These are phyloP conservation scores for Nannizzia gypsea DNA, from an alignment of 2,329 filamentous ascomycete genomes.

Conservation along the genomic window DNA sequence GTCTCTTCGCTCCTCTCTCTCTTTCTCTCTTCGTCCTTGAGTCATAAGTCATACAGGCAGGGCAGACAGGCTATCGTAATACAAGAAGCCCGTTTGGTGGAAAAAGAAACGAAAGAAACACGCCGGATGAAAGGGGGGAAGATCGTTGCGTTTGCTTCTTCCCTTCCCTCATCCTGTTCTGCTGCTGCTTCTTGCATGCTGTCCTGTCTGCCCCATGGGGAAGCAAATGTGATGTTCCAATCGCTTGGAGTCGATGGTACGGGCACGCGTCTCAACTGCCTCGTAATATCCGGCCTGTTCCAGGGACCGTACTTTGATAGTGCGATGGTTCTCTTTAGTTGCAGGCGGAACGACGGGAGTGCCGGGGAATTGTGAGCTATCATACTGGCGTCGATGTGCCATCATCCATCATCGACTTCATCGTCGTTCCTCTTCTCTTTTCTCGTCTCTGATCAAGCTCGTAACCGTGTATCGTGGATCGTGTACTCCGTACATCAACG, in stretches of 20 bases:
- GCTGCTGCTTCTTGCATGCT: too few relatives aligned
- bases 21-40: neutral
- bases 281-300: too few relatives aligned
- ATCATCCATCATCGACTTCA: neutral
- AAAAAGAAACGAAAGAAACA: neutral
- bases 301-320: too few relatives aligned
- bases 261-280: neutral
- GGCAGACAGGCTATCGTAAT: too few relatives aligned
- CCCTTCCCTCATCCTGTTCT: too few relatives aligned
- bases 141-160: neutral
- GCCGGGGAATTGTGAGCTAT: neutral
- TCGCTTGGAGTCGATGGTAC: neutral
- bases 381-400: neutral
- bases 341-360: too few relatives aligned
- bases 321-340: too few relatives aligned
- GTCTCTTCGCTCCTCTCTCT: neutral
- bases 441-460: neutral
- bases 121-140: neutral
- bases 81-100: neutral
- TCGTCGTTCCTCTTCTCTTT: neutral
- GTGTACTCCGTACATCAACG: neutral
- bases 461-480: neutral
- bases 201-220: neutral
- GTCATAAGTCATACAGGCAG: neutral
- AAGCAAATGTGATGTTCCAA: constrained; percentile 1